Evolutionary conservation across 495 filamentous ascomycete species (phyloP).

Genomic region (Aspergillus cristatus): DNA sequence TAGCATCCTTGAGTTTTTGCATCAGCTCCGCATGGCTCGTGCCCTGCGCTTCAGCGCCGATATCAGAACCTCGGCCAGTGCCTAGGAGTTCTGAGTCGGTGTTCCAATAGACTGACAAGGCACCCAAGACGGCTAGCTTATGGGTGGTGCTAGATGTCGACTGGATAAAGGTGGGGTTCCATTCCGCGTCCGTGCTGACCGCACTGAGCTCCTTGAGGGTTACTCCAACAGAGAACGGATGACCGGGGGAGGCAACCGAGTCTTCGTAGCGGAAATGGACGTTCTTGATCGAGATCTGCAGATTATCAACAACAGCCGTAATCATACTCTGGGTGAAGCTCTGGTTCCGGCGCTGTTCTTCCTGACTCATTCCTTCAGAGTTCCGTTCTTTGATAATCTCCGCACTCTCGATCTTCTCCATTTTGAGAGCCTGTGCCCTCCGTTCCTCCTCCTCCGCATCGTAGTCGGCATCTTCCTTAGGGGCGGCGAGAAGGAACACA

Average conservation of each 20-base stretch:
- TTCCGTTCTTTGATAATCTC: slow-evolving; percentile 86
- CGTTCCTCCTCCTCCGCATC: slow-evolving; percentile 84
- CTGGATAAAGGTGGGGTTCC: slow-evolving; percentile 91
- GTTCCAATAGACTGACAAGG: slow-evolving; percentile 93
- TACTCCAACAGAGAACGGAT: slow-evolving; percentile 86
- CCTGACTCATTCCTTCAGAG: slow-evolving; percentile 84
- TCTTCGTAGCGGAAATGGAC: slow-evolving; percentile 97
- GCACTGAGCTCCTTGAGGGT: slow-evolving; percentile 94
- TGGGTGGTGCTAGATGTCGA: slow-evolving; percentile 72
- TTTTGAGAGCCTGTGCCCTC: slow-evolving; percentile 76
- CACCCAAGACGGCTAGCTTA: slow-evolving; percentile 81
- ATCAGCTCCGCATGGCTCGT: slow-evolving; percentile 66
- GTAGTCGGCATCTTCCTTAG: slow-evolving; percentile 88
- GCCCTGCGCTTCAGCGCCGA: slow-evolving; percentile 54
- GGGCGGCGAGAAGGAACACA: slow-evolving; percentile 88
- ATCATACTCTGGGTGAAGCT: slow-evolving; percentile 91
- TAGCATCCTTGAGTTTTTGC: slow-evolving; percentile 62
- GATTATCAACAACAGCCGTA: slow-evolving; percentile 94
- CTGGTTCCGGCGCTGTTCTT: slow-evolving; percentile 92
- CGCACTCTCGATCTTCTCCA: slow-evolving; percentile 94
- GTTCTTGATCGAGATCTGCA: slow-evolving; percentile 95
- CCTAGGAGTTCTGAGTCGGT: slow-evolving; percentile 80
- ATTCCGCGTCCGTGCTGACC: slow-evolving; percentile 86
- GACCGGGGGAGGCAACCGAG: slow-evolving; percentile 86
- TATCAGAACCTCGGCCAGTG: slow-evolving; percentile 52